A percentile compares a stretch with the other conserved stretches of the same genome.
These are phyloP conservation scores for Musa acuminata DNA, from an alignment of 176 grass and related monocot genomes.

Conservation along the genomic window DNA sequence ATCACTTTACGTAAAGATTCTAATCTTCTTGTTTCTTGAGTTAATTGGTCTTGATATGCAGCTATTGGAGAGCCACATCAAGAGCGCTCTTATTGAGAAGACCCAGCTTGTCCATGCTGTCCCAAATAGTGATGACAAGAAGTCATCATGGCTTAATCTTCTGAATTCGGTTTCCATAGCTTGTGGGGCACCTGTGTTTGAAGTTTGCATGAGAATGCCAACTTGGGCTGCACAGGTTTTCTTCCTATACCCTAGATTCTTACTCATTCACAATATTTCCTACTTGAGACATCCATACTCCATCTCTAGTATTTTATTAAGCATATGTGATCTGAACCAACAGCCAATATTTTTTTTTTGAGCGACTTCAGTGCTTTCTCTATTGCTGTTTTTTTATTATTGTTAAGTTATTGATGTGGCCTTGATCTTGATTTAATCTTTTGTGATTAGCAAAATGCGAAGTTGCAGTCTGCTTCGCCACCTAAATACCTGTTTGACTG, in stretches of 20 bases:
- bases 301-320: neutral
- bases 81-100: conserved; percentile 86
- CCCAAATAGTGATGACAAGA: conserved; percentile 40
- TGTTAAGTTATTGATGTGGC: too few species aligned
- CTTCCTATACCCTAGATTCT: conserved; percentile 14
- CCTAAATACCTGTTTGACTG: too few species aligned
- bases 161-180: conserved; percentile 64
- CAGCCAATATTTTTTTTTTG: conserved; percentile 1
- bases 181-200: conserved; percentile 67
- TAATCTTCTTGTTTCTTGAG: neutral
- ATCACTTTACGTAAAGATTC: neutral
- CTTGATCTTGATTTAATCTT: too few species aligned
- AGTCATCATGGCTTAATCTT: conserved; percentile 39
- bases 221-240: conserved; percentile 88
- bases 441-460: too few species aligned
- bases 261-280: neutral
- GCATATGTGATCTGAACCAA: neutral
- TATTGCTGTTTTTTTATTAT: too few species aligned
- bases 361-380: neutral
- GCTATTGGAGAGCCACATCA: conserved; percentile 88
- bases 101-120: conserved; percentile 68
- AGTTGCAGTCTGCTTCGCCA: too few species aligned
- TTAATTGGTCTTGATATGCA: conserved; percentile 34
- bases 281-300: conserved; percentile 11
- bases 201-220: conserved; percentile 93